Conservation (phyloP, 345 rosid species). For the Populus deltoides region DNA sequence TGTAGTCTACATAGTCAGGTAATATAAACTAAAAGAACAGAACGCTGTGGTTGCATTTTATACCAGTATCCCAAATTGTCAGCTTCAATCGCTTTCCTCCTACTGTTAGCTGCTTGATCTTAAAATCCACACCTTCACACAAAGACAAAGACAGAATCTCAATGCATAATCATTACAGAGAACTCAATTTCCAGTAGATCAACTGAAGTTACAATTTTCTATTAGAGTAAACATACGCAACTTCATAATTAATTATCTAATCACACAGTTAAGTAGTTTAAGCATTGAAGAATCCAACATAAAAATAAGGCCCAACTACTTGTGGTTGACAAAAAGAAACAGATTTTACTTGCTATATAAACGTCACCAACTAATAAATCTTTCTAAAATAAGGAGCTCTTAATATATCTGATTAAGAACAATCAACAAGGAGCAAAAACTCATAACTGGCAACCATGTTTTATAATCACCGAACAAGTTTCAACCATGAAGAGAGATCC, state of each 20-base stretch:
- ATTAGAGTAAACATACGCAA: neutral
- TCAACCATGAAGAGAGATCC: conserved; percentile 8
- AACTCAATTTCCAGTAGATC: neutral
- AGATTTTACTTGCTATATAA: neutral
- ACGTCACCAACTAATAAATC: neutral
- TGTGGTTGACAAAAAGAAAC: neutral
- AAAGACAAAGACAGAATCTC: neutral
- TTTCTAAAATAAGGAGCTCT: neutral
- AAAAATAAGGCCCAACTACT: neutral
- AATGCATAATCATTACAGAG: neutral
- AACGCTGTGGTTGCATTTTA: neutral
- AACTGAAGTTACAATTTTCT: neutral
- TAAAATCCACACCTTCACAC: conserved; percentile 84
- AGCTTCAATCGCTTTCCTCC: conserved; percentile 85
- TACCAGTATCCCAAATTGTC: conserved; percentile 98
- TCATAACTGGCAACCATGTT: neutral
- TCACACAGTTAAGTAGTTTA: neutral
- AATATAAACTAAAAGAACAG: neutral
- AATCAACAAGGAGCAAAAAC: neutral
- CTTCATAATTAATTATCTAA: neutral
- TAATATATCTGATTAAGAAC: neutral
- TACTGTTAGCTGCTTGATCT: conserved; percentile 79
- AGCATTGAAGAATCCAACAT: neutral
- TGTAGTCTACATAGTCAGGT: neutral
- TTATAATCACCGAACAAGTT: neutral